These are phyloP conservation scores for Microcos paniculata DNA, from an alignment of 345 rosid genomes.

Conservation along the genomic window DNA sequence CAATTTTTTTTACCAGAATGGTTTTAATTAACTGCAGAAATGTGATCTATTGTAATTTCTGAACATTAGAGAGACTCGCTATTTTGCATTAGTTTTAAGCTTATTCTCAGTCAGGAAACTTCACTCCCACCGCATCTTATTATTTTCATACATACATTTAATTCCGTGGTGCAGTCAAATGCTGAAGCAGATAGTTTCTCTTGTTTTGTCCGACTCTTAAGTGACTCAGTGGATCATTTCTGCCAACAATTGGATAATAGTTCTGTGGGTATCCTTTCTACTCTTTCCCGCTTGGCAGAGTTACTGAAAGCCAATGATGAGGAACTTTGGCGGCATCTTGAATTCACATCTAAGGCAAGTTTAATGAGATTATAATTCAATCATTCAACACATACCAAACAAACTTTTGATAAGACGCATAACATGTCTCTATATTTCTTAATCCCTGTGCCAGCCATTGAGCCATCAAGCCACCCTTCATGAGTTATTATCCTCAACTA, in stretches of 20 bases:
- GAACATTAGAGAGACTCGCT: neutral
- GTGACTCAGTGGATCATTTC: slow-evolving; percentile 75
- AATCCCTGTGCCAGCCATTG: neutral
- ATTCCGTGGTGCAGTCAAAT: slow-evolving; percentile 39
- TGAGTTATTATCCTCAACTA: neutral
- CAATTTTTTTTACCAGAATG: neutral
- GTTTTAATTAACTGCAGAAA: neutral
- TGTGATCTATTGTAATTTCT: neutral
- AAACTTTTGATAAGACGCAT: neutral
- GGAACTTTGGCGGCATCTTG: slow-evolving; percentile 73
- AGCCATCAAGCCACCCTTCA: neutral
- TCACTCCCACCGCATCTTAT: neutral
- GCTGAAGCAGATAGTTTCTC: slow-evolving; percentile 70
- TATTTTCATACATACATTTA: neutral
- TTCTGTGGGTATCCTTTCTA: slow-evolving; percentile 61
- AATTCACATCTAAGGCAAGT: slow-evolving; percentile 49
- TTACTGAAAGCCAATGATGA: slow-evolving; percentile 58
- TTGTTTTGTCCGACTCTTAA: slow-evolving; percentile 56
- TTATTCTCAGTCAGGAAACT: neutral
- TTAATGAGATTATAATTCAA: neutral
- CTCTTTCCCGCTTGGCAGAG: slow-evolving; percentile 59
- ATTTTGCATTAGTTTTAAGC: neutral
- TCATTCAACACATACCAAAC: neutral
- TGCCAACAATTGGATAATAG: slow-evolving; percentile 73
- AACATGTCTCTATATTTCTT: neutral